Evolutionary conservation across 2,329 filamentous ascomycete genomes (phyloP).

Genomic region (Pseudogymnoascus sp.): DNA sequence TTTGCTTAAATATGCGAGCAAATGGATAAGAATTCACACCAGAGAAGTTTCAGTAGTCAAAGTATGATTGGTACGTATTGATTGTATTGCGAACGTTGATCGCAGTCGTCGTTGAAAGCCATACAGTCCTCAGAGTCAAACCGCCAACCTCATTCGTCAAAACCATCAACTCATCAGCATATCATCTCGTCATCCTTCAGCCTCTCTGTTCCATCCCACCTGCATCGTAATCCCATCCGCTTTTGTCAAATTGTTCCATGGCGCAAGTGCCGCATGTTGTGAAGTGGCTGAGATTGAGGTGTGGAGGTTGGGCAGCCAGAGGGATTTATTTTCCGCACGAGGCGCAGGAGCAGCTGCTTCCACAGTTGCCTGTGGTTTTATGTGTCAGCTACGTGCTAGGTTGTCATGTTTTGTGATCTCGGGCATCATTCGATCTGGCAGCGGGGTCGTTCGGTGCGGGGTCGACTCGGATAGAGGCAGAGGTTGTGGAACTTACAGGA

Average conservation of each 20-base stretch:
- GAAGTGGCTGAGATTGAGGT: background rate
- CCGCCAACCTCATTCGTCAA: constrained; percentile 2
- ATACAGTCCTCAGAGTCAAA: constrained; percentile 1
- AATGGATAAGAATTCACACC: background rate
- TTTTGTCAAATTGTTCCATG: background rate
- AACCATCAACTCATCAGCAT: background rate
- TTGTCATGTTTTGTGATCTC: background rate
- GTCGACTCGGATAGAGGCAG: background rate
- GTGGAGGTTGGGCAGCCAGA: constrained; percentile 1
- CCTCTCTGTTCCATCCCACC: background rate
- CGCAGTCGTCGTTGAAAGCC: constrained; percentile 8
- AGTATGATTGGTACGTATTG: background rate
- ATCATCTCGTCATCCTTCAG: background rate
- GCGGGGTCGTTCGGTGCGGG: background rate
- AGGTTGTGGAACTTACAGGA: constrained; percentile 3
- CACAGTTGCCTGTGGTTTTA: background rate
- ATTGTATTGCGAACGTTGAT: constrained; percentile 8
- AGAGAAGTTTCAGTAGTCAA: background rate
- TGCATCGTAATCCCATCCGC: background rate
- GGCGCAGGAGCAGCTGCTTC: constrained; percentile 4
- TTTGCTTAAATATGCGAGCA: background rate
- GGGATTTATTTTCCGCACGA: constrained; percentile 8
- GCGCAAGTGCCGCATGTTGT: background rate
- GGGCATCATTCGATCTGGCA: background rate
- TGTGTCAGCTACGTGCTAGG: constrained; percentile 2